Evolutionary conservation across 805 yeast species (phyloP).

Genomic region (Teunomyces panamensis): DNA sequence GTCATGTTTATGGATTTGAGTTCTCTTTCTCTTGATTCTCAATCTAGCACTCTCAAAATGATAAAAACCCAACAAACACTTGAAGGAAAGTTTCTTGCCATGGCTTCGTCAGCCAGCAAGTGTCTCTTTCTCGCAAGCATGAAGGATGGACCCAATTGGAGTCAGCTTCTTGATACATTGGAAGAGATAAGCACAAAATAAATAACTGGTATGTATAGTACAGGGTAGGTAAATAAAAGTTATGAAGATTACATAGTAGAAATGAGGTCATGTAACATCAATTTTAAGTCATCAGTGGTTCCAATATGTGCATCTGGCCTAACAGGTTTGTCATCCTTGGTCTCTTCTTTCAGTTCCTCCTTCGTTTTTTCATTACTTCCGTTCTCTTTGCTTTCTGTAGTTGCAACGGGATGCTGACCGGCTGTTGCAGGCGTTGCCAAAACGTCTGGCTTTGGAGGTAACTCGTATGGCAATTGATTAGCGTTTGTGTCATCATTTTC

Average conservation of each 20-base stretch:
- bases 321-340: constrained; percentile 1
- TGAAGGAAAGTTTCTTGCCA: constrained; percentile 4
- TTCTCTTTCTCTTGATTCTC: constrained; percentile 1
- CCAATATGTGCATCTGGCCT: constrained; percentile 44
- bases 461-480: constrained; percentile 19
- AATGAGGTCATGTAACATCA: constrained; percentile 69
- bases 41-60: not conserved
- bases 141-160: constrained; percentile 11
- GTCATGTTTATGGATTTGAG: constrained; percentile 14
- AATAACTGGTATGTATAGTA: constrained; percentile 4
- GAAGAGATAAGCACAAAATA: constrained; percentile 9
- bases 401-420: constrained; percentile 2
- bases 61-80: not conserved
- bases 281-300: constrained; percentile 63
- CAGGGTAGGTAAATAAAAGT: not conserved
- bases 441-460: constrained; percentile 28
- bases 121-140: constrained; percentile 29
- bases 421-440: constrained; percentile 8
- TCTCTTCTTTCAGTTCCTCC: constrained; percentile 4
- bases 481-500: constrained; percentile 12
- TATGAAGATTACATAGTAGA: constrained; percentile 27
- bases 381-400: not conserved
- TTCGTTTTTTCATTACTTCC: not conserved
- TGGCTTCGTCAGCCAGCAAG: constrained; percentile 27
- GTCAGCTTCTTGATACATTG: constrained; percentile 12